A percentile compares a stretch with the other conserved stretches of the same genome.
These are phyloP conservation scores for Hypholoma fasciculare DNA, from an alignment of 768 basidiomycete species.

Conservation along the genomic window DNA sequence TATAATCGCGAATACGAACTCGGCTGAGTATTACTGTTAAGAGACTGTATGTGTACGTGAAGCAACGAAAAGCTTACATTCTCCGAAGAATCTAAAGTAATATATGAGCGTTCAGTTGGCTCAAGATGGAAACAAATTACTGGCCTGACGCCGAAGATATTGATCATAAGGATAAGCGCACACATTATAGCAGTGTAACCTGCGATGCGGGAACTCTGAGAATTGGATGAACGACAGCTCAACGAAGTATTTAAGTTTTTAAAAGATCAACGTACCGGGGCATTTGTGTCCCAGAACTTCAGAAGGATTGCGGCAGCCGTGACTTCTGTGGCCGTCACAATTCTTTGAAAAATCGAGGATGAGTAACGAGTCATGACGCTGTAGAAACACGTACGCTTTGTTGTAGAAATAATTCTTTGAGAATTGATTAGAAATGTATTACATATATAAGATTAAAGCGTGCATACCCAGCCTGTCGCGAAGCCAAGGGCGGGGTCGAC, in stretches of 20 bases:
- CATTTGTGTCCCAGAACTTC: constrained; percentile 67
- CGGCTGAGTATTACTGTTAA: constrained; percentile 35
- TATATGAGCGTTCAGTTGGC: not conserved
- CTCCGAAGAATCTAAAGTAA: constrained; percentile 55
- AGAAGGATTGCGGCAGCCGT: constrained; percentile 70
- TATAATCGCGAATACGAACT: constrained; percentile 66
- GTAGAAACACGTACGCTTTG: constrained; percentile 30
- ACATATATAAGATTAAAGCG: not conserved
- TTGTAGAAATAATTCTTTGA: constrained; percentile 44
- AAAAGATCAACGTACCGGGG: constrained; percentile 29
- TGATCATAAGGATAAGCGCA: constrained; percentile 59
- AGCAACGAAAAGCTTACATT: constrained; percentile 37
- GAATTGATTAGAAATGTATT: not conserved
- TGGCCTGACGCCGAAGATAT: constrained; percentile 70
- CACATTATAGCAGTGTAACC: constrained; percentile 60
- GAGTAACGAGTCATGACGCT: not conserved
- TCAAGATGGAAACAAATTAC: constrained; percentile 1
- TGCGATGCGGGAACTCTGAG: constrained; percentile 45
- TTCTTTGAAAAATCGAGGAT: constrained; percentile 28
- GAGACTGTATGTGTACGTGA: not conserved
- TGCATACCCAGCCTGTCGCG: constrained; percentile 53
- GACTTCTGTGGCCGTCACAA: constrained; percentile 72
- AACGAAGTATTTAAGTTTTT: not conserved
- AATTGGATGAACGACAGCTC: not conserved
- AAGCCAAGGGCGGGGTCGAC: constrained; percentile 62